These are phyloP conservation scores for Dendrobium nobile DNA, from an alignment of 106 monocot species.

Conservation along the genomic window DNA sequence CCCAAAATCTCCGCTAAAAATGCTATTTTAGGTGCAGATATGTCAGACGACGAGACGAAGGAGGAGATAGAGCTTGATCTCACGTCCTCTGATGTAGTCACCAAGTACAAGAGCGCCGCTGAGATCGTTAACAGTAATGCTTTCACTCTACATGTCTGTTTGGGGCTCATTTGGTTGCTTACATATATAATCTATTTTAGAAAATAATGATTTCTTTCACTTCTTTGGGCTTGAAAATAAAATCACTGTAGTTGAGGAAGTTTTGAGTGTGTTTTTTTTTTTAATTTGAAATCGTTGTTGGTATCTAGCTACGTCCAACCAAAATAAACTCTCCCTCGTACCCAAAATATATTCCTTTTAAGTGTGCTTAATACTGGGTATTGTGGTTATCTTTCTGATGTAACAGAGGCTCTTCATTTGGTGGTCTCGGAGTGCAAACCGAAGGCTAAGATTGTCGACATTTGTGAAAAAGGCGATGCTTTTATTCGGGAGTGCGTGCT, in stretches of 20 bases:
- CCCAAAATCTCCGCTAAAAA: not conserved
- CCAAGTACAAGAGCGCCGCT: conserved; percentile 90
- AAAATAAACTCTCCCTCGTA: not conserved
- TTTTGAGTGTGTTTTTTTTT: not conserved
- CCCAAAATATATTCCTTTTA: not conserved
- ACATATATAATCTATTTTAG: not conserved
- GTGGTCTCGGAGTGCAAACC: conserved; percentile 18
- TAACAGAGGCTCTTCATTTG: conserved; percentile 22
- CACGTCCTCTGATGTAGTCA: conserved; percentile 82
- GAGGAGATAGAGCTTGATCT: conserved; percentile 98
- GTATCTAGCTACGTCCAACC: not conserved
- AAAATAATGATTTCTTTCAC: not conserved
- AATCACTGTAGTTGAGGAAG: not conserved
- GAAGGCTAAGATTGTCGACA: conserved; percentile 22
- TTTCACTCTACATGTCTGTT: not conserved
- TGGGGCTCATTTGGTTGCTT: not conserved
- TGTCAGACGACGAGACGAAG: conserved; percentile 88
- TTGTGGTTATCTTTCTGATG: not conserved
- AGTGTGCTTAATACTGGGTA: not conserved
- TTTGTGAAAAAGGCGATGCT: conserved; percentile 25
- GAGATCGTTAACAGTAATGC: conserved; percentile 89
- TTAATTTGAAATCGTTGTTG: not conserved
- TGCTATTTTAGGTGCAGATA: conserved; percentile 9
- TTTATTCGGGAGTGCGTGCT: conserved; percentile 52
- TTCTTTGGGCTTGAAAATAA: not conserved